These are phyloP conservation scores for Syncephalastrum contaminatum DNA, from an alignment of 371 early-diverging fungal genomes.

Conservation along the genomic window DNA sequence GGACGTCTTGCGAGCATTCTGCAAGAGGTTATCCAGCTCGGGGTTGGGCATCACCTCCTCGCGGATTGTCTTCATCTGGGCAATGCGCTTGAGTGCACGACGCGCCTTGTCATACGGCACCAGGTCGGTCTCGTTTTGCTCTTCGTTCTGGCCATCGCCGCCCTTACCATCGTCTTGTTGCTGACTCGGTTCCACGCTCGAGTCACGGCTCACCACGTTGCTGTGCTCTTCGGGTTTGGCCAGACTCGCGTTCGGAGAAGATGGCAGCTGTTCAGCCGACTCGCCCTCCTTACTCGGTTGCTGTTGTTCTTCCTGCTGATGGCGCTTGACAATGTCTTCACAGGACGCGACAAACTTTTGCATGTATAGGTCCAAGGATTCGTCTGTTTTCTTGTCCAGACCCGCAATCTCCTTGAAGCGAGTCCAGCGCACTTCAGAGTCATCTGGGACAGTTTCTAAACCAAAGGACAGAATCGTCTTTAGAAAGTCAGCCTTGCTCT, in stretches of 20 bases:
- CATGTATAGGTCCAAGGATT: conserved; percentile 65
- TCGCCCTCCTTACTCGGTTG: neutral
- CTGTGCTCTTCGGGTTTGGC: no score
- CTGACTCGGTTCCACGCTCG: conserved; percentile 36
- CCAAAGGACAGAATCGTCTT: conserved; percentile 72
- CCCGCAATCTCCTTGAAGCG: conserved; percentile 72
- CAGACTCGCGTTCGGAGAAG: no score
- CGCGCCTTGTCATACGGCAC: conserved; percentile 72
- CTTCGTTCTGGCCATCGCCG: conserved; percentile 4
- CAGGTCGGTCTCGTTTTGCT: conserved; percentile 38
- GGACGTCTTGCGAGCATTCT: conserved; percentile 42
- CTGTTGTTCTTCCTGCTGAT: conserved; percentile 18
- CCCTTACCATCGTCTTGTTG: neutral
- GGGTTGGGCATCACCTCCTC: conserved; percentile 61
- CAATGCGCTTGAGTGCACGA: conserved; percentile 71
- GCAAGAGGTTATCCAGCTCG: conserved; percentile 41
- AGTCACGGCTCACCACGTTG: conserved; percentile 38
- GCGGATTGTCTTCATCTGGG: conserved; percentile 70
- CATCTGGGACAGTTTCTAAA: conserved; percentile 46
- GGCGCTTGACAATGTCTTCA: conserved; percentile 58
- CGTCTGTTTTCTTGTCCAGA: conserved; percentile 68
- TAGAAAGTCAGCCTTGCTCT: conserved; percentile 70
- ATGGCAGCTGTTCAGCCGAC: conserved; percentile 2
- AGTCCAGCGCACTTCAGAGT: conserved; percentile 56
- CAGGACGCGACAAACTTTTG: conserved; percentile 56